Evolutionary conservation across 2,329 filamentous ascomycete species (phyloP).

Genomic region (Grosmannia penicillata): DNA sequence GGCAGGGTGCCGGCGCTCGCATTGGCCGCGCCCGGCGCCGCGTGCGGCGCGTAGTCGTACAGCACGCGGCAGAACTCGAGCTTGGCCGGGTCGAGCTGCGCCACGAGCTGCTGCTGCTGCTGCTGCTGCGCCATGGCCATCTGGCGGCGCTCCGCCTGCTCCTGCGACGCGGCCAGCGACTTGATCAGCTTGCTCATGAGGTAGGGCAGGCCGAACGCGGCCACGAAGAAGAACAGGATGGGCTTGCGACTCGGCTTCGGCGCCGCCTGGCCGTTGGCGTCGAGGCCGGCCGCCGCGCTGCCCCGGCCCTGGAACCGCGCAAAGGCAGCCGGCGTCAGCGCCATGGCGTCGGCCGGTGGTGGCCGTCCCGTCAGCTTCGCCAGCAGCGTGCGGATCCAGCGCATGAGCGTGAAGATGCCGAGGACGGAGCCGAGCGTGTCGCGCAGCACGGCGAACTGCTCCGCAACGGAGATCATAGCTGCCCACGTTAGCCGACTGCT

Average conservation of each 20-base stretch:
- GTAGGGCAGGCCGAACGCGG: conserved; percentile 90
- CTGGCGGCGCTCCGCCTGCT: conserved; percentile 60
- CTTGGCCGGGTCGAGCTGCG: conserved; percentile 66
- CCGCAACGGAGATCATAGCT: conserved; percentile 97
- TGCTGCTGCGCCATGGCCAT: conserved; percentile 31
- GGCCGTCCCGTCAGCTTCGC: conserved; percentile 89
- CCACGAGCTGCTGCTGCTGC: conserved; percentile 27
- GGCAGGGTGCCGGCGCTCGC: conserved; percentile 37
- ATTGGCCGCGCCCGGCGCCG: not conserved
- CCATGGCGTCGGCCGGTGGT: conserved; percentile 69
- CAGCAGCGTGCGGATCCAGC: conserved; percentile 83
- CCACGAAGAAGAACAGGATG: conserved; percentile 86
- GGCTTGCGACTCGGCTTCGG: conserved; percentile 82
- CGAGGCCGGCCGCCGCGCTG: conserved; percentile 34
- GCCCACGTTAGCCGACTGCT: conserved; percentile 8
- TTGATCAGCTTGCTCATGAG: conserved; percentile 94
- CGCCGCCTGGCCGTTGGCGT: conserved; percentile 39
- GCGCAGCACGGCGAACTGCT: conserved; percentile 87
- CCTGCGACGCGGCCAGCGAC: conserved; percentile 66
- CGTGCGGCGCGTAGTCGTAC: conserved; percentile 76
- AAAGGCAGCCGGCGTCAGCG: conserved; percentile 82
- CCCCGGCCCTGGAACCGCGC: conserved; percentile 69
- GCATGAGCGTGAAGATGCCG: conserved; percentile 88
- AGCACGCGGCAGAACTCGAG: conserved; percentile 92
- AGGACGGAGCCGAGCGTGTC: conserved; percentile 87